Conservation (phyloP, 73 alveolate genomes). For the Uronychia setigera region DNA sequence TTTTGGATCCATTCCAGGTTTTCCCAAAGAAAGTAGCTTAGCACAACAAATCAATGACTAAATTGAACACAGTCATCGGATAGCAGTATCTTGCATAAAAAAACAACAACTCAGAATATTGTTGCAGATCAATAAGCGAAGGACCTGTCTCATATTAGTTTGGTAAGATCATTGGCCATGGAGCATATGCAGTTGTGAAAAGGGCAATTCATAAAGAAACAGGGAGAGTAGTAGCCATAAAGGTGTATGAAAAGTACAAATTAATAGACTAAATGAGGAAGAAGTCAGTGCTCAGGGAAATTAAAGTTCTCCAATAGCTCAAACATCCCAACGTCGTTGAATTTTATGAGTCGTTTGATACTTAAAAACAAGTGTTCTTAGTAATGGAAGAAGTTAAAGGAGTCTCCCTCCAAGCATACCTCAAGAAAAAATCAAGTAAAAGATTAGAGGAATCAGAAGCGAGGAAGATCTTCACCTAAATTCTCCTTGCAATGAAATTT, state of each 20-base stretch:
- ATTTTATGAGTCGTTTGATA: slow-evolving; percentile 83
- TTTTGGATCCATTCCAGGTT: too few species aligned
- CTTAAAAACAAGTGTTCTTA: slow-evolving; percentile 74
- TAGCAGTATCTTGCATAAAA: too few species aligned
- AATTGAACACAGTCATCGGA: too few species aligned
- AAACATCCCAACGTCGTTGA: slow-evolving; percentile 88
- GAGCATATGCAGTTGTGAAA: slow-evolving; percentile 91
- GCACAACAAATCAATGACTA: too few species aligned
- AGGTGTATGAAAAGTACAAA: slow-evolving; percentile 86
- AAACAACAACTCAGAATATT: too few species aligned
- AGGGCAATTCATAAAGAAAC: slow-evolving; percentile 78
- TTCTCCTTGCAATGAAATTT: slow-evolving; percentile 74
- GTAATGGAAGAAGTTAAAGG: slow-evolving; percentile 94
- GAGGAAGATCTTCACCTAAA: slow-evolving; percentile 72
- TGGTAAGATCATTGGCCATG: slow-evolving; percentile 81
- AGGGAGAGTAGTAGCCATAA: slow-evolving; percentile 82
- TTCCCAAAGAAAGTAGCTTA: too few species aligned
- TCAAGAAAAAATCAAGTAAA: slow-evolving; percentile 63
- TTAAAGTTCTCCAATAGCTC: slow-evolving; percentile 73
- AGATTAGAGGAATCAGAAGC: slow-evolving; percentile 88
- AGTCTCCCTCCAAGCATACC: slow-evolving; percentile 73
- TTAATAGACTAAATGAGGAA: slow-evolving; percentile 85
- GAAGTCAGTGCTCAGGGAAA: slow-evolving; percentile 87
- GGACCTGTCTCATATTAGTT: too few species aligned
- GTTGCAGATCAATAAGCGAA: too few species aligned